Conservation (phyloP, 2,329 filamentous ascomycete species). For the Fusarium falciforme region DNA sequence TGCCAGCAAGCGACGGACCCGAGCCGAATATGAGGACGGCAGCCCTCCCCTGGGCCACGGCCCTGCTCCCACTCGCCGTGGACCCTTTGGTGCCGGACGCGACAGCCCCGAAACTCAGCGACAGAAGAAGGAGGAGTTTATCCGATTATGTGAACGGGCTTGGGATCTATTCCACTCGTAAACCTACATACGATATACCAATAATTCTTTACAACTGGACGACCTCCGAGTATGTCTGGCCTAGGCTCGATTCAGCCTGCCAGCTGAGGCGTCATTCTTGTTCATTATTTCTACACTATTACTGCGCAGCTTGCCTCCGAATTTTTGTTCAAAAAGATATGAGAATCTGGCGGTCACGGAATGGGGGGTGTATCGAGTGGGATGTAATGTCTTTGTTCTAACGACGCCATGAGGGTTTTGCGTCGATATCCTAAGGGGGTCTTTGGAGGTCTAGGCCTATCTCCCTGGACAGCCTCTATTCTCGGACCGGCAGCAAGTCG, state of each 20-base stretch:
- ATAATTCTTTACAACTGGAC: slow-evolving; percentile 36
- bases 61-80: slow-evolving; percentile 68
- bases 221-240: slow-evolving; percentile 15
- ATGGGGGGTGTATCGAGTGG: slow-evolving; percentile 28
- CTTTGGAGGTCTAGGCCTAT: background rate
- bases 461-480: slow-evolving; percentile 1
- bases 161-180: slow-evolving; percentile 98
- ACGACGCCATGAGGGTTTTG: slow-evolving; percentile 43
- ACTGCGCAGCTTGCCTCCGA: slow-evolving; percentile 29
- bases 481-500: background rate
- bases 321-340: slow-evolving; percentile 38
- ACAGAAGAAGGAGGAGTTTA: slow-evolving; percentile 93
- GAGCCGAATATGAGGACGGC: slow-evolving; percentile 95
- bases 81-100: slow-evolving; percentile 83
- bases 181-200: slow-evolving; percentile 40
- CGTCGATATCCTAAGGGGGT: slow-evolving; percentile 33
- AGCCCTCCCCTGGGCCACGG: slow-evolving; percentile 86
- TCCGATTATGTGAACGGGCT: slow-evolving; percentile 85
- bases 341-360: slow-evolving; percentile 28
- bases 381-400: slow-evolving; percentile 44
- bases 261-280: slow-evolving; percentile 35
- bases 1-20: slow-evolving; percentile 77
- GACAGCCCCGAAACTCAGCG: slow-evolving; percentile 86
- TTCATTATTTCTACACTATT: slow-evolving; percentile 41
- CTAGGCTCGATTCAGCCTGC: slow-evolving; percentile 9